These are phyloP conservation scores for Nemania bipapillata DNA, from an alignment of 2,329 filamentous ascomycete genomes.

Conservation along the genomic window DNA sequence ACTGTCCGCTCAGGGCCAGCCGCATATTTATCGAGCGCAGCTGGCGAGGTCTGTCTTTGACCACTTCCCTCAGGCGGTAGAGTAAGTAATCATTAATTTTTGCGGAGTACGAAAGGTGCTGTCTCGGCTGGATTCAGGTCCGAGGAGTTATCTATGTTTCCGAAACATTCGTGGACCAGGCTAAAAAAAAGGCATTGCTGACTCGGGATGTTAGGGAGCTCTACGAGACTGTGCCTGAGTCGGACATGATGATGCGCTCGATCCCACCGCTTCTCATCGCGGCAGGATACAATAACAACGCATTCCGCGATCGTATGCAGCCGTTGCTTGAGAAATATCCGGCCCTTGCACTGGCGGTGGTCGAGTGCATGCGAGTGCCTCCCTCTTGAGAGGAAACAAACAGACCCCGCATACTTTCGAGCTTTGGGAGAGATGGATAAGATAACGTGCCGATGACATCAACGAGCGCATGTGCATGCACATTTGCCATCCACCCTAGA, in stretches of 20 bases:
- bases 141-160: not conserved
- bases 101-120: not conserved
- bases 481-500: no score
- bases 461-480: slow-evolving; percentile 5
- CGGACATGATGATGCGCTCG: slow-evolving; percentile 41
- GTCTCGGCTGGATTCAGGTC: not conserved
- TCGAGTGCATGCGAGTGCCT: slow-evolving; percentile 24
- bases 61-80: slow-evolving; percentile 42
- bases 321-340: slow-evolving; percentile 26
- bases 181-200: not conserved
- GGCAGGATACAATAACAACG: slow-evolving; percentile 24
- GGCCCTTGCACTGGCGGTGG: slow-evolving; percentile 21
- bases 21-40: slow-evolving; percentile 19
- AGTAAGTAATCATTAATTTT: slow-evolving; percentile 15
- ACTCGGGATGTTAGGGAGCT: slow-evolving; percentile 38
- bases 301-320: slow-evolving; percentile 25
- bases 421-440: not conserved
- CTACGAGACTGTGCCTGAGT: slow-evolving; percentile 37
- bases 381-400: slow-evolving; percentile 1
- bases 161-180: not conserved
- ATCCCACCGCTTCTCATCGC: slow-evolving; percentile 32
- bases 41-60: slow-evolving; percentile 27
- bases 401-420: not conserved
- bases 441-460: slow-evolving; percentile 15
- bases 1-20: slow-evolving; percentile 21